Percentiles rank a stretch among this genome's conserved stretches.
These are phyloP conservation scores for Botrytis medusae DNA, from an alignment of 2,329 filamentous ascomycete genomes.

Conservation along the genomic window DNA sequence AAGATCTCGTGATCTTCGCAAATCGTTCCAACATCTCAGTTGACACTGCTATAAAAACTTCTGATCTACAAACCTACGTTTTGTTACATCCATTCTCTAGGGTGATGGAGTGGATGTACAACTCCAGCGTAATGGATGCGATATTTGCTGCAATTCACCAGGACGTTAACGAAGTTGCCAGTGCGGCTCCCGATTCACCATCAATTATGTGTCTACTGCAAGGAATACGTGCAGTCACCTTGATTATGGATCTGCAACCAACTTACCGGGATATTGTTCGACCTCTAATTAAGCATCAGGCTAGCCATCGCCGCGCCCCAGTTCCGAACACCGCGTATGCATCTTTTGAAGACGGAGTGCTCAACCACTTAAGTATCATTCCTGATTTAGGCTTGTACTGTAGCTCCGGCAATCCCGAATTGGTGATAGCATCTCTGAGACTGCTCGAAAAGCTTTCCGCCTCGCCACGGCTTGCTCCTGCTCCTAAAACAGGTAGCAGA, in stretches of 20 bases:
- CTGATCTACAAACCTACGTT: slow-evolving; percentile 76
- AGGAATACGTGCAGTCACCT: slow-evolving; percentile 79
- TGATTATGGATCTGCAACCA: slow-evolving; percentile 81
- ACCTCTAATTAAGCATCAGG: slow-evolving; percentile 69
- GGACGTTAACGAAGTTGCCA: slow-evolving; percentile 69
- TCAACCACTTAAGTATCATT: slow-evolving; percentile 76
- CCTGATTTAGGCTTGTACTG: slow-evolving; percentile 85
- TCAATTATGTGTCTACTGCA: slow-evolving; percentile 75
- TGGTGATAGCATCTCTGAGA: slow-evolving; percentile 78
- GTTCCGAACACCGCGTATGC: slow-evolving; percentile 75
- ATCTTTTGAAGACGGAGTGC: slow-evolving; percentile 89
- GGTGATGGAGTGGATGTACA: slow-evolving; percentile 98
- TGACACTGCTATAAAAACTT: slow-evolving; percentile 71
- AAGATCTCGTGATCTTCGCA: slow-evolving; percentile 83
- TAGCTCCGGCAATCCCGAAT: slow-evolving; percentile 75
- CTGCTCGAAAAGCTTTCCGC: slow-evolving; percentile 84
- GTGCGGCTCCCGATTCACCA: slow-evolving; percentile 73
- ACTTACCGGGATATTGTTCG: slow-evolving; percentile 90
- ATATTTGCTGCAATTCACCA: slow-evolving; percentile 80
- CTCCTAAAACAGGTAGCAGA: slow-evolving; percentile 30
- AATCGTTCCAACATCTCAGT: slow-evolving; percentile 75
- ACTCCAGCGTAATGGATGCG: slow-evolving; percentile 78
- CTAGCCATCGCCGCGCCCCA: slow-evolving; percentile 56
- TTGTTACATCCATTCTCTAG: slow-evolving; percentile 88
- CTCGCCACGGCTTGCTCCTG: slow-evolving; percentile 59